Percentiles rank a stretch among this genome's conserved stretches.
Conservation (phyloP, 2,329 filamentous ascomycete species). For the Pezicula rhizophila region DNA sequence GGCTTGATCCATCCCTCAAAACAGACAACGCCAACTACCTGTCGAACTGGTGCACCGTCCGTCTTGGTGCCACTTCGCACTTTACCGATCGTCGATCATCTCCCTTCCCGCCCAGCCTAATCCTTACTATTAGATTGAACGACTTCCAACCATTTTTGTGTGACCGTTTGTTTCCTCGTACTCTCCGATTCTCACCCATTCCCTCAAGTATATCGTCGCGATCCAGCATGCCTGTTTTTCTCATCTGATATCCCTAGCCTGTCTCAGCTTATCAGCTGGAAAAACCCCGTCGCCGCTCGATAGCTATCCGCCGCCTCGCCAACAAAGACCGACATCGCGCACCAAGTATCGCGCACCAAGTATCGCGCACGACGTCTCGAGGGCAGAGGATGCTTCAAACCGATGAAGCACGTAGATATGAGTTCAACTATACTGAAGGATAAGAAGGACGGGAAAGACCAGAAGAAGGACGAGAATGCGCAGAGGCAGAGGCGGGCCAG, state of each 20-base stretch:
- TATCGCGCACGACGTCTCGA: neutral
- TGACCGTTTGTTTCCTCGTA: neutral
- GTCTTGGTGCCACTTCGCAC: neutral
- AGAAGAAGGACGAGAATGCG: neutral
- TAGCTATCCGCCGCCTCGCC: neutral
- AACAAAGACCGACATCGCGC: neutral
- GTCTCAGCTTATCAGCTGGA: neutral
- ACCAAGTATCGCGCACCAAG: neutral
- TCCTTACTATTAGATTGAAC: neutral
- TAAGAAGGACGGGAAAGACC: neutral
- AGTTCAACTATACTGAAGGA: neutral
- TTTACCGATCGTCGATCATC: neutral
- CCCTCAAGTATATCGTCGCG: too few species aligned
- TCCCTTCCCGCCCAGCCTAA: neutral
- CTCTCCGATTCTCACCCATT: too few species aligned
- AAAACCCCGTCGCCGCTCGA: too few species aligned
- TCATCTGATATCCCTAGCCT: neutral
- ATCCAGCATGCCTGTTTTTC: too few species aligned
- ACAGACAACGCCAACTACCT: too few species aligned
- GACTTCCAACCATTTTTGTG: neutral
- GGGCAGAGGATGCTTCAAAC: neutral
- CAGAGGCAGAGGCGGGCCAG: constrained; percentile 19
- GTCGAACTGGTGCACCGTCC: too few species aligned
- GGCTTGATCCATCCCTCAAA: too few species aligned
- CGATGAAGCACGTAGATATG: neutral